Evolutionary conservation across 2,329 filamentous ascomycete genomes (phyloP), one percentile per base, ranked within the genome.

Genomic region (Calonectria pseudoreteaudii): DNA sequence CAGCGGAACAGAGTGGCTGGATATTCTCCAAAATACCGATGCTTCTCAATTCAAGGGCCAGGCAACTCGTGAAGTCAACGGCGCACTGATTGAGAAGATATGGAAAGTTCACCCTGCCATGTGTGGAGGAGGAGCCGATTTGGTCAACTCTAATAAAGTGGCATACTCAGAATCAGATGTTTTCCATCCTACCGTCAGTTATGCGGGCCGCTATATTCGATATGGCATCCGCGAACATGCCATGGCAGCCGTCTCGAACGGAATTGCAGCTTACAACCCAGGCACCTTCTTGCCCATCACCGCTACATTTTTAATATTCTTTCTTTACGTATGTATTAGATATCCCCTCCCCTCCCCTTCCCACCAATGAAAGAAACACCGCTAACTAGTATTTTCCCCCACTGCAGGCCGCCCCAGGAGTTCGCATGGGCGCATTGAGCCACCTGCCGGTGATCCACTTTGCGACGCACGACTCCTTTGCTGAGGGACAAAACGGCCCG

Each of bases 291-390:
- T 91, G 16, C 90, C 90, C 0, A 82, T 90, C 31, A 91, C 89
- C 0, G 87, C 88, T 0, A 85, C 86, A 1, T 91, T 91, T 82
- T 89, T 90, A 82, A 91, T 91, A 84, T 91, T 91, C 81, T 91
- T 90, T 74, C 72, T 79, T 10, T 81, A 83, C 58, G 81, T 76
- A 67, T 68, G 75, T 66, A 14, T 36, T 49, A 11, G 9, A 14
- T 26, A 28, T 16, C 23, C 23, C 8, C 2, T 2, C 16, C 20
- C 30, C n/a, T 16, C 23, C 23, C 8, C 2, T 2, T n/a, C 20
- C 30, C n/a, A 60, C 16, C n/a, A 8, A 31, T n/a, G 23, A 8
- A 50, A n/a, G 30, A 50, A n/a, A 11, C n/a, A 26, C 8, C 13
- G n/a, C 53, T 68, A 38, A 72, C 58, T 2, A 34, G 31, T 10